Evolutionary conservation across 495 filamentous ascomycete genomes (phyloP).

Genomic region (Lophiotrema nucula): DNA sequence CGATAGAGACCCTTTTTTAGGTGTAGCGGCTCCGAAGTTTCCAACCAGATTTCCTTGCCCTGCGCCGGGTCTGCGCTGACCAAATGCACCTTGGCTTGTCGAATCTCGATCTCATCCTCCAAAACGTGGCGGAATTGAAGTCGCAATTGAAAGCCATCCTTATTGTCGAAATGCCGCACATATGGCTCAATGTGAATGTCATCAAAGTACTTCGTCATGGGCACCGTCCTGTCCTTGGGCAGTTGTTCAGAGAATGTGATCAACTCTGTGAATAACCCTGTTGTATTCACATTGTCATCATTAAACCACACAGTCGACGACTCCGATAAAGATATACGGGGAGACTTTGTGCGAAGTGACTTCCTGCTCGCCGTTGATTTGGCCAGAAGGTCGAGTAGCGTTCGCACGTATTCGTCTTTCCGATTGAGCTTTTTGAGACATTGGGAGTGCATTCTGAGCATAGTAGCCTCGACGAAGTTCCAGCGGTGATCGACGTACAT

Average conservation of each 20-base stretch:
- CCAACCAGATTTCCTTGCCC: conserved; percentile 64
- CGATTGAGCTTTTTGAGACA: conserved; percentile 76
- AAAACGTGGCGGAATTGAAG: conserved; percentile 72
- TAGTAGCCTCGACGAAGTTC: conserved; percentile 73
- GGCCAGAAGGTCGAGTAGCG: conserved; percentile 69
- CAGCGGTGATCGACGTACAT: conserved; percentile 80
- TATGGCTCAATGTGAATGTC: conserved; percentile 67
- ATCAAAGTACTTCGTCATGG: conserved; percentile 71
- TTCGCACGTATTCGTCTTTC: conserved; percentile 75
- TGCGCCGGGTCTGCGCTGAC: conserved; percentile 49
- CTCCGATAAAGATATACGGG: neutral
- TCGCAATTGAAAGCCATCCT: conserved; percentile 75
- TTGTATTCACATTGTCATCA: conserved; percentile 56
- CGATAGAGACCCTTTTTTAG: conserved; percentile 57
- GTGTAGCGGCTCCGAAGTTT: conserved; percentile 44
- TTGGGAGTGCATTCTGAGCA: conserved; percentile 80
- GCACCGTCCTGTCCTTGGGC: conserved; percentile 62
- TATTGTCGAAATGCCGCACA: conserved; percentile 65
- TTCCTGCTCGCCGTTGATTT: conserved; percentile 61
- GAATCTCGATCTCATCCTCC: conserved; percentile 64
- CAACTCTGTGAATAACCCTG: conserved; percentile 64
- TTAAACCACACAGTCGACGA: conserved; percentile 44
- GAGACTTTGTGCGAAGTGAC: conserved; percentile 32
- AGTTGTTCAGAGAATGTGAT: conserved; percentile 61
- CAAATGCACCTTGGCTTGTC: conserved; percentile 66